phyloP scores from a whole-genome alignment of 441 rosid genomes.

The Hura crepitans region DNA sequence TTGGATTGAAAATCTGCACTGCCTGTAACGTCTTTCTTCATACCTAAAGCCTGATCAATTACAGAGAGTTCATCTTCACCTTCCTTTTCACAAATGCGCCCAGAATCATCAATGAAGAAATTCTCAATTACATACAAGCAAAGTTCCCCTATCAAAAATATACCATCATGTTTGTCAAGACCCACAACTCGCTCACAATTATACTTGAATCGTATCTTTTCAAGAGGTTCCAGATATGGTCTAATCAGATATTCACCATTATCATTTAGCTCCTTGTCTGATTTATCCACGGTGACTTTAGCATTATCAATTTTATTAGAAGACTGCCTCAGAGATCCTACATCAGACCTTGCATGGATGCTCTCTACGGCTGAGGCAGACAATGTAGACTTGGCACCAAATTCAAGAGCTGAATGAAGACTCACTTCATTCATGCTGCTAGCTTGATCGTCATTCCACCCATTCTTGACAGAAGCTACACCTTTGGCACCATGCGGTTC shows the following conservation, averaged over 20 bases:
- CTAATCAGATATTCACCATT: slow-evolving; percentile 98
- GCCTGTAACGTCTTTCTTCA: slow-evolving; percentile 74
- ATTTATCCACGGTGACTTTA: slow-evolving; percentile 59
- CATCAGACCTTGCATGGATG: slow-evolving; percentile 67
- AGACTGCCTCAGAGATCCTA: slow-evolving; percentile 78
- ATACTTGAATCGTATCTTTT: slow-evolving; percentile 84
- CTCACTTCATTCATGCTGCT: slow-evolving; percentile 86
- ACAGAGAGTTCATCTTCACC: slow-evolving; percentile 96
- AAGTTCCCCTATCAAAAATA: slow-evolving; percentile 93
- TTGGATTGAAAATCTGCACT: slow-evolving; percentile 85
- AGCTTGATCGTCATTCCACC: slow-evolving; percentile 81
- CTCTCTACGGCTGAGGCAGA: slow-evolving; percentile 80
- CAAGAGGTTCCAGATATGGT: slow-evolving; percentile 95
- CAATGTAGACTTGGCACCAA: slow-evolving; percentile 69
- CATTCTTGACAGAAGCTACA: slow-evolving; percentile 53
- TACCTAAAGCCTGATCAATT: slow-evolving; percentile 99
- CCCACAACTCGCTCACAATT: slow-evolving; percentile 98
- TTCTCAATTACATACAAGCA: slow-evolving; percentile 93
- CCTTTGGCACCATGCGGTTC: slow-evolving; percentile 48
- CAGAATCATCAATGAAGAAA: slow-evolving; percentile 79
- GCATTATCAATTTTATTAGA: slow-evolving; percentile 63
- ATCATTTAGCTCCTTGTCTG: slow-evolving; percentile 87
- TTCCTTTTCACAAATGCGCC: slow-evolving; percentile 96
- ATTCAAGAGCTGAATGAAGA: slow-evolving; percentile 96
- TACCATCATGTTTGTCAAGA: slow-evolving; percentile 99